These are phyloP conservation scores for Globisporangium nunn DNA, from an alignment of 352 stramenopile genomes.

Conservation along the genomic window DNA sequence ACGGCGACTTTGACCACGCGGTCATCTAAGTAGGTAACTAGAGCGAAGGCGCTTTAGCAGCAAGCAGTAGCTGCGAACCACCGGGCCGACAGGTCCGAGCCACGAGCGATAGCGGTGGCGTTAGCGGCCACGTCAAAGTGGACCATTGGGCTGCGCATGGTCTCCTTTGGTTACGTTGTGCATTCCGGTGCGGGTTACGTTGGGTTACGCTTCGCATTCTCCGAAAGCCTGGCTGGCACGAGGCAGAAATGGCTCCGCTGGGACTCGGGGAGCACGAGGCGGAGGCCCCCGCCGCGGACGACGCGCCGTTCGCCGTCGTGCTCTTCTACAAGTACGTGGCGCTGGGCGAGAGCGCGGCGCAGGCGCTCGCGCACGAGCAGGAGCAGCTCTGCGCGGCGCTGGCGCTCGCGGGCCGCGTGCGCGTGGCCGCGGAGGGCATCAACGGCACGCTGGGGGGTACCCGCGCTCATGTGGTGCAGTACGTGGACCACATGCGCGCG, in stretches of 20 bases:
- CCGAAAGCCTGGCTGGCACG: no score
- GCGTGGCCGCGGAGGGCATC: conserved; percentile 77
- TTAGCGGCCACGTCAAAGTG: no score
- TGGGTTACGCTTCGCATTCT: no score
- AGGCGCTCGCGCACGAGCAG: conserved; percentile 30
- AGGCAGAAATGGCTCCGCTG: no score
- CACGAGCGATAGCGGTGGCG: no score
- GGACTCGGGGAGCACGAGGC: conserved; percentile 9
- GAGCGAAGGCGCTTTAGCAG: no score
- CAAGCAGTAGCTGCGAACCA: no score
- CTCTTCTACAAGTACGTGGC: conserved; percentile 84
- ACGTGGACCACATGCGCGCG: conserved; percentile 52
- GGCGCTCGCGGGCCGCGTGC: conserved; percentile 59
- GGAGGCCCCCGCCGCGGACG: not conserved
- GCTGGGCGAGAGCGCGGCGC: conserved; percentile 33
- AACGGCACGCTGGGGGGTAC: conserved; percentile 77
- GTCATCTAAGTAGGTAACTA: not conserved
- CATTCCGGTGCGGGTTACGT: no score
- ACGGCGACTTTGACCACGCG: conserved; percentile 4
- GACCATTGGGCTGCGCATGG: no score
- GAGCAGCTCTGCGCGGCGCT: conserved; percentile 42
- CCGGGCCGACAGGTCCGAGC: no score
- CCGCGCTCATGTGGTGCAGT: conserved; percentile 34
- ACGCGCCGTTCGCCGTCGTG: conserved; percentile 42
- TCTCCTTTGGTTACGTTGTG: no score